Evolutionary conservation across 805 yeast genomes (phyloP), one percentile per base, ranked within the genome.

Genomic region (Wickerhamomyces tratensis): DNA sequence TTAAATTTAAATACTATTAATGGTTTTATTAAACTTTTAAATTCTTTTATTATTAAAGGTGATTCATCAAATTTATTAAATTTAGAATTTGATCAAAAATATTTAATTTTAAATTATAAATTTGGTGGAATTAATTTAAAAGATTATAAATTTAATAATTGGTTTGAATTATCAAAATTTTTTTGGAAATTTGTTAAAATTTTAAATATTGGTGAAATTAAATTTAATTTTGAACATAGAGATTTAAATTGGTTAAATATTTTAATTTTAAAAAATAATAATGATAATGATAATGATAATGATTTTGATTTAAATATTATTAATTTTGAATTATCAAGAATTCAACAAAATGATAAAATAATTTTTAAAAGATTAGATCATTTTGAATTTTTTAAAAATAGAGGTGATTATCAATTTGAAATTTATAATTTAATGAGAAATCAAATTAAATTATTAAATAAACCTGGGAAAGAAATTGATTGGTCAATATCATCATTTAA

Each of bases 201-300:
- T 5, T 58, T 82, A 26, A 69, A 73, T 26, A 59, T 59, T 9
- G 81, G 77, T 1, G 88, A 83, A 56, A 57, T 63, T 13, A 53
- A 61, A 34, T 62, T 64, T 45, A 65, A 71, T 46, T 82, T 82
- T 58, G 89, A 82, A 58, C 91, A 83, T 52, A 67, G 91, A 39
- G 86, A 82, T 56, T 58, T 83, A 45, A 82, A 79, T 47, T 69
- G 82, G 71, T 80, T 81, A 11, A 82, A 82, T 52, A 64, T 82
- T 41, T 62, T 79, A 13, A 35, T 9, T 37, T 26, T n/a, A 39
- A 40, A 12, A 39, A 41, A 33, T 45, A n/a, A 35, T 8, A 31
- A 38, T 13, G 44, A 34, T 29, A 36, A 38, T 7, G 39, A 34
- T 14, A 42, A 41, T 29, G 43, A 35, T 9, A 25, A 27, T 8